phyloP scores from a whole-genome alignment of 192 early-diverging fungal genomes.

The Backusella tarrabulga region DNA sequence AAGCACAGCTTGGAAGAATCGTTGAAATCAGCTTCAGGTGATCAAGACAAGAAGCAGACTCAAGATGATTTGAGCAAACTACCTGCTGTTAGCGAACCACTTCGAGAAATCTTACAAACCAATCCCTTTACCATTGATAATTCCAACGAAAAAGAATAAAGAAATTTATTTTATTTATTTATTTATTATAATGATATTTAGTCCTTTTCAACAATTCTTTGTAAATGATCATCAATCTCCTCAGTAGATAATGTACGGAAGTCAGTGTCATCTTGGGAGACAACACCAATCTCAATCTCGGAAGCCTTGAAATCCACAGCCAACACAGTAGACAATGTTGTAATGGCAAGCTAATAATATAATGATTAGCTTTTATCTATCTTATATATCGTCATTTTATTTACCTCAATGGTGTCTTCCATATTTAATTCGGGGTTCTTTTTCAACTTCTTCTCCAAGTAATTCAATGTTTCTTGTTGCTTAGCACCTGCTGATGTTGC shows the following conservation, averaged over 20 bases:
- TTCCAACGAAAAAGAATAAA: neutral
- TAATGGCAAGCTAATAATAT: slow-evolving; percentile 78
- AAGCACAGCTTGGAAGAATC: neutral
- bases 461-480: slow-evolving; percentile 92
- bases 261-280: slow-evolving; percentile 66
- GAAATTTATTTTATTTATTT: neutral
- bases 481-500: slow-evolving; percentile 96
- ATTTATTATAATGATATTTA: slow-evolving; percentile 33
- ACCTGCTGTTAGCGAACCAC: neutral
- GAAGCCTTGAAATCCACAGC: slow-evolving; percentile 95
- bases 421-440: slow-evolving; percentile 74
- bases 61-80: neutral
- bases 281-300: slow-evolving; percentile 94
- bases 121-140: neutral
- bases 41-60: neutral
- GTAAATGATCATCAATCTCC: slow-evolving; percentile 90
- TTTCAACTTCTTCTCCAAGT: slow-evolving; percentile 98
- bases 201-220: slow-evolving; percentile 86
- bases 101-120: neutral
- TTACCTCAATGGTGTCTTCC: slow-evolving; percentile 93
- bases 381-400: neutral
- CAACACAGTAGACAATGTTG: slow-evolving; percentile 87
- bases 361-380: neutral
- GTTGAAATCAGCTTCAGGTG: neutral
- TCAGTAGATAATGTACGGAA: slow-evolving; percentile 77